Base-by-base conservation (phyloP, 768 basidiomycete species). In the Russula brevipes region DNA sequence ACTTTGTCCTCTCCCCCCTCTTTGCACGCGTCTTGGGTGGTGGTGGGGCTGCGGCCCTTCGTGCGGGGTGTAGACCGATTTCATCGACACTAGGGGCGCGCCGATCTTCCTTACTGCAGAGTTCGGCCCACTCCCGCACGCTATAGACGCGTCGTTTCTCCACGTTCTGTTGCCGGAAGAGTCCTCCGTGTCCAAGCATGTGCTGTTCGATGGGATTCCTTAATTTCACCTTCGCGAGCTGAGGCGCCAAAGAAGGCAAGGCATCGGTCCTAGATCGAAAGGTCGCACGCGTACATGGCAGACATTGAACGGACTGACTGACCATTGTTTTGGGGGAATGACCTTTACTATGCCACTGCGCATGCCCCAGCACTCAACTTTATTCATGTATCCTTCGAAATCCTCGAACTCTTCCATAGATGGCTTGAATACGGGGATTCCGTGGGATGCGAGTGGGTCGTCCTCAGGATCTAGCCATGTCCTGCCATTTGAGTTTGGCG, bases 371-470 rank as follows among this genome's bases (percentile, higher is more conserved):
- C 85, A 82, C 72, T 95, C 93, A 50, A 98, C 81, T 64, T 76
- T 84, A 66, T 83, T 86, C 82, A 97, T 88, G 73, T 92, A 98
- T 11, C 72, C 86, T 71, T 99, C 96, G 73, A 98, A 98, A 75
- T 94, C 91, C 65, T 79, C 73, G 69, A 97, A 97, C 69, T 98
- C 93, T 55, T 88, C 87, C 85, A 95, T 88, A 2, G 89, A 85
- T 9, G 97, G 97, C 72, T 85, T 89, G 81, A 99, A 99, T 11
- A 99, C 94, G 5, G 96, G 97, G 51, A 98, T 96, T 42, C 96
- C 97, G 54, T 90, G 88, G 69, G 86, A 83, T 0, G 91, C 90
- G 35, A 85, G 71, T 31, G 85, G 89, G 77, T 93, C 91, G 70
- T 91, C 89, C 35, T 80, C 79, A n/a, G 91, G 91, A 67, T 85